Conservation (phyloP, 2,329 filamentous ascomycete species). For the Myriosclerotinia scirpicola region DNA sequence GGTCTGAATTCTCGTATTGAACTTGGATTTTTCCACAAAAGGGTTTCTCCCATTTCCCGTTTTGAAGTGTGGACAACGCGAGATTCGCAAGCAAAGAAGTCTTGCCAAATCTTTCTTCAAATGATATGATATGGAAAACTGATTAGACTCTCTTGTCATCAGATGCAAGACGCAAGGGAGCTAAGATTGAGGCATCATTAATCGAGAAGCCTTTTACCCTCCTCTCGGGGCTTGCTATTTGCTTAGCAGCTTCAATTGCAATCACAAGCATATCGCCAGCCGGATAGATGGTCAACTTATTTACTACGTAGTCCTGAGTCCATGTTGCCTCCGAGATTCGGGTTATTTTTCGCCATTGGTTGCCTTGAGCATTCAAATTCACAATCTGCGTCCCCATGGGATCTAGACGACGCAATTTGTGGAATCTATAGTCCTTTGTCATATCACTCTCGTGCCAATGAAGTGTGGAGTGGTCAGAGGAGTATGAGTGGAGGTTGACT, state of each 20-base stretch:
- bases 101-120: background rate
- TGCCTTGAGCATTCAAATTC: conserved; percentile 29
- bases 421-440: conserved; percentile 46
- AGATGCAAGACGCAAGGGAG: background rate
- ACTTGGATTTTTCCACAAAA: background rate
- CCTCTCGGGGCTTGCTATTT: conserved; percentile 18
- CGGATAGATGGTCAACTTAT: conserved; percentile 36
- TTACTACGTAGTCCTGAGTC: conserved; percentile 24
- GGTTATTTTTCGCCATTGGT: conserved; percentile 39
- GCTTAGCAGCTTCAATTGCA: conserved; percentile 37
- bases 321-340: conserved; percentile 35
- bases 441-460: conserved; percentile 55
- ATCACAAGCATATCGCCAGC: conserved; percentile 38
- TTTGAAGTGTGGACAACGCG: background rate
- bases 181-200: background rate
- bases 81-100: background rate
- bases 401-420: conserved; percentile 46
- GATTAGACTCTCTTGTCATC: background rate
- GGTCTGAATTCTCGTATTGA: background rate
- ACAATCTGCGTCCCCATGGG: conserved; percentile 35
- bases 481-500: conserved; percentile 50
- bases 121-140: background rate
- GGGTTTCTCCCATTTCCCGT: background rate
- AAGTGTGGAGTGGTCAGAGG: conserved; percentile 51
- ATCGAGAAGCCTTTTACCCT: background rate